Evolutionary conservation across 495 filamentous ascomycete genomes (phyloP).

Genomic region (Aspergillus steynii): DNA sequence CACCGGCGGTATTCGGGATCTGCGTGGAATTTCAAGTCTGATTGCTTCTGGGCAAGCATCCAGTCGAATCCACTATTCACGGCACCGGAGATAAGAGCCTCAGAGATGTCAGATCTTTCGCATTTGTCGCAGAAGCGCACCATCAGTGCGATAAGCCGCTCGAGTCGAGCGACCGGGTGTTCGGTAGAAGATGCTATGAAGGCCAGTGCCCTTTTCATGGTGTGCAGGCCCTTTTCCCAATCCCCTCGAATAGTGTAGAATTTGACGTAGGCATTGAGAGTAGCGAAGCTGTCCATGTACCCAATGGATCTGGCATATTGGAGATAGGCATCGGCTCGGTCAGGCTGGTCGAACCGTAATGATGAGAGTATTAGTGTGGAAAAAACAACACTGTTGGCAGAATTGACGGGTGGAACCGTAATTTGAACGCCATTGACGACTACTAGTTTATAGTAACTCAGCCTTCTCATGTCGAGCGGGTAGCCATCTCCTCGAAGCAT

Average conservation of each 20-base stretch:
- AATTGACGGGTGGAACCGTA: constrained; percentile 36
- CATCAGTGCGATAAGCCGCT: constrained; percentile 42
- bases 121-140: constrained; percentile 42
- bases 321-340: constrained; percentile 46
- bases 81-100: constrained; percentile 38
- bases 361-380: constrained; percentile 36
- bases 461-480: constrained; percentile 37
- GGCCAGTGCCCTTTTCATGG: constrained; percentile 36
- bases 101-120: constrained; percentile 28
- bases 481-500: constrained; percentile 43
- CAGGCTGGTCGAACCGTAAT: constrained; percentile 45
- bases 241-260: constrained; percentile 43
- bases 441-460: constrained; percentile 29
- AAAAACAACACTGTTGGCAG: constrained; percentile 37
- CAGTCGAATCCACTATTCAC: constrained; percentile 41
- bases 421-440: constrained; percentile 41
- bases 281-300: constrained; percentile 43
- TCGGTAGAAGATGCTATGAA: constrained; percentile 39
- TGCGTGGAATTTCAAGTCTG: constrained; percentile 27
- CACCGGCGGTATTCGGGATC: constrained; percentile 31
- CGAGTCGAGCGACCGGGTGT: constrained; percentile 24
- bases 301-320: constrained; percentile 37
- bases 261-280: constrained; percentile 38
- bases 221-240: constrained; percentile 37
- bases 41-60: constrained; percentile 24